Percentiles rank a stretch among this genome's conserved stretches.
These are phyloP conservation scores for Fragaria ananassa DNA, from an alignment of 306 rosid genomes.

Conservation along the genomic window DNA sequence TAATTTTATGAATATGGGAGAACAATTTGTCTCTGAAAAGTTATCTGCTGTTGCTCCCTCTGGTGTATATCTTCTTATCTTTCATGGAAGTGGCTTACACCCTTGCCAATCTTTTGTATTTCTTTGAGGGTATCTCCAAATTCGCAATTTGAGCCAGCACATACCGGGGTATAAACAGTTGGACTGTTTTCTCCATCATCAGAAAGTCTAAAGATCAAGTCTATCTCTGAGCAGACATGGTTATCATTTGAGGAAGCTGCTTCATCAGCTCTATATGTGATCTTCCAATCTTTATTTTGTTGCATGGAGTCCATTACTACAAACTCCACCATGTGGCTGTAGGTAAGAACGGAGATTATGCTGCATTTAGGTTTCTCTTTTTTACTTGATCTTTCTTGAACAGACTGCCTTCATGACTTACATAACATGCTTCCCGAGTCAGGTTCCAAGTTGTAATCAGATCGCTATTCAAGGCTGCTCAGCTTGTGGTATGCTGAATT, in stretches of 20 bases:
- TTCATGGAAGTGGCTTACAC: conserved; percentile 9
- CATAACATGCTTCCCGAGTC: neutral
- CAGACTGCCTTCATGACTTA: neutral
- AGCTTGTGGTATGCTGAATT: neutral
- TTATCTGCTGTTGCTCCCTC: neutral
- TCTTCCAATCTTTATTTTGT: too few species aligned
- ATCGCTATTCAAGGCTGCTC: neutral
- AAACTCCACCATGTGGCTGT: neutral
- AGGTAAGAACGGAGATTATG: neutral
- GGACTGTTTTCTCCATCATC: neutral
- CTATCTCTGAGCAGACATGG: neutral
- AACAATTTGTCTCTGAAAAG: neutral
- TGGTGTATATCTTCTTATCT: neutral
- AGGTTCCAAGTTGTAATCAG: neutral
- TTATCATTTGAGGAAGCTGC: neutral
- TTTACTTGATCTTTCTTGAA: neutral
- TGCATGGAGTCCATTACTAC: neutral
- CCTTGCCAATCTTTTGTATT: neutral
- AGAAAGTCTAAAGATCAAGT: neutral
- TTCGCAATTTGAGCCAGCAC: neutral
- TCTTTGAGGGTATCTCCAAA: conserved; percentile 7
- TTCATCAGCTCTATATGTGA: neutral
- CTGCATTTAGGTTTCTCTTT: conserved; percentile 1
- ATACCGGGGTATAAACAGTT: neutral
- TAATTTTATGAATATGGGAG: neutral